phyloP scores from a whole-genome alignment of 1,139 yeast genomes.

The Hansenula lynferdii region DNA sequence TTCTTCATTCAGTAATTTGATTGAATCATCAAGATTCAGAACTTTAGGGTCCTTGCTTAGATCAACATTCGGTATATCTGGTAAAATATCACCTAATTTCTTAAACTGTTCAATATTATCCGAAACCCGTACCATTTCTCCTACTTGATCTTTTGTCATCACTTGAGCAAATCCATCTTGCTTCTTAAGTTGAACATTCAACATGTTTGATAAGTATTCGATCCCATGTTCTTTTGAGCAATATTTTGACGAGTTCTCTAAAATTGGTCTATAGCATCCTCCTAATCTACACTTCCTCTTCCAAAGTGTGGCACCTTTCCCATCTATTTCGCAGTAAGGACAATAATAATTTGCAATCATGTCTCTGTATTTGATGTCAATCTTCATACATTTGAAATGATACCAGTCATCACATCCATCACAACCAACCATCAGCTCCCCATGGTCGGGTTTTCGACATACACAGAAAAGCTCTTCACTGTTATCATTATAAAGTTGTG shows the following conservation, averaged over 20 bases:
- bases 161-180: slow-evolving; percentile 12
- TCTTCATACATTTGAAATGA: slow-evolving; percentile 73
- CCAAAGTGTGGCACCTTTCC: slow-evolving; percentile 51
- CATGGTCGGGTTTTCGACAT: slow-evolving; percentile 76
- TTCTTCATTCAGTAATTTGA: slow-evolving; percentile 16
- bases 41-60: slow-evolving; percentile 24
- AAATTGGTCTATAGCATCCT: slow-evolving; percentile 57
- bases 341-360: slow-evolving; percentile 69
- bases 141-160: slow-evolving; percentile 18
- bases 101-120: slow-evolving; percentile 27
- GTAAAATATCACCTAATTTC: slow-evolving; percentile 30
- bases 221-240: slow-evolving; percentile 74
- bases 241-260: slow-evolving; percentile 50
- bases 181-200: slow-evolving; percentile 23
- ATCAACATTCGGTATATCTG: slow-evolving; percentile 31
- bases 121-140: slow-evolving; percentile 23
- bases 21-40: slow-evolving; percentile 11
- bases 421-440: slow-evolving; percentile 86
- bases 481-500: slow-evolving; percentile 20
- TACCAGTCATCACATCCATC: slow-evolving; percentile 97
- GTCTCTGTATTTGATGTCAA: slow-evolving; percentile 47
- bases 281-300: slow-evolving; percentile 68
- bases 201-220: slow-evolving; percentile 36
- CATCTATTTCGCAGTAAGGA: slow-evolving; percentile 62
- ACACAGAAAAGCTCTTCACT: slow-evolving; percentile 71